These are phyloP conservation scores for Ceratocystis cacaofunesta DNA, from an alignment of 2,329 filamentous ascomycete genomes.

Conservation along the genomic window DNA sequence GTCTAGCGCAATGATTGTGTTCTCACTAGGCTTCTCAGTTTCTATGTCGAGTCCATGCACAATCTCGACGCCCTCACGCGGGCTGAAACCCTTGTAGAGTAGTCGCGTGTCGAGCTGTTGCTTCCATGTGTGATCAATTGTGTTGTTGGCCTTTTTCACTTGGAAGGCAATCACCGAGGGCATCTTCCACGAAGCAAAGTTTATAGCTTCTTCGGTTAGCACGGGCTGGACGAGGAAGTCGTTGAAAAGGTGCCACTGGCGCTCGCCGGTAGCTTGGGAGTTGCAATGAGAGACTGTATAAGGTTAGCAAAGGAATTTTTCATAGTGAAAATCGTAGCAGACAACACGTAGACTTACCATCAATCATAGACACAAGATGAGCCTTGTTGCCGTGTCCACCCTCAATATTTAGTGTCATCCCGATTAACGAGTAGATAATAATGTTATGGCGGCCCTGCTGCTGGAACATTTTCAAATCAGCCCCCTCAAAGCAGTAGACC, in stretches of 20 bases:
- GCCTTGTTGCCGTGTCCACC: constrained; percentile 63
- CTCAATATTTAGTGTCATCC: constrained; percentile 80
- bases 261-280: constrained; percentile 37
- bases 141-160: constrained; percentile 63
- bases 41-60: constrained; percentile 43
- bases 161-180: constrained; percentile 83
- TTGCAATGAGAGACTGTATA: constrained; percentile 14
- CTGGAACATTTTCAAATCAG: constrained; percentile 68
- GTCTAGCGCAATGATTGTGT: constrained; percentile 74
- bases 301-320: neutral
- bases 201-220: constrained; percentile 61
- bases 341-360: constrained; percentile 39
- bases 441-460: constrained; percentile 69
- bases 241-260: constrained; percentile 91
- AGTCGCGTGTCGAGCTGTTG: constrained; percentile 67
- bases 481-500: constrained; percentile 87
- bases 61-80: constrained; percentile 29
- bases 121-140: constrained; percentile 77
- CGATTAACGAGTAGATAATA: constrained; percentile 79
- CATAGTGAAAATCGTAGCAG: neutral
- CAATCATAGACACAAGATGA: constrained; percentile 81
- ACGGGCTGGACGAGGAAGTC: constrained; percentile 84
- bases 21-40: constrained; percentile 51
- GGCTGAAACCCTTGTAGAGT: constrained; percentile 53
- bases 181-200: constrained; percentile 83